Evolutionary conservation across 768 basidiomycete species (phyloP), one percentile per base, ranked within the genome.

Genomic region (Mycena haematopus): DNA sequence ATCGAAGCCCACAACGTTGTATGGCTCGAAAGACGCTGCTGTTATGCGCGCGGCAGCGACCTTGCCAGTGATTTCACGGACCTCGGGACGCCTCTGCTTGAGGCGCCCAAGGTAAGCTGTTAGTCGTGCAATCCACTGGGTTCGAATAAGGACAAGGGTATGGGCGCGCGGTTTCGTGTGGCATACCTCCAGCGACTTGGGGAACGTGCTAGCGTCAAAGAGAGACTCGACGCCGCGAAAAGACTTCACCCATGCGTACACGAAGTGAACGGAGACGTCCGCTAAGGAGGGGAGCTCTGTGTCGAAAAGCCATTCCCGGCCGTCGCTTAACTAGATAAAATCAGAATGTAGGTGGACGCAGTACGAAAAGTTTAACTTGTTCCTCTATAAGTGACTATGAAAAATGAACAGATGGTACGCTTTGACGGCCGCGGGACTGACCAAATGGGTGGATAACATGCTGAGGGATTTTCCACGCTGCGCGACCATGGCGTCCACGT

Each of bases 221-320:
- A 85, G 67, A 10, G 72, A 67, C 40, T 74, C 69, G 21, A 77
- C 70, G 11, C 72, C 70, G 31, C 66, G 75, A 69, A 83, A 79
- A 14, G 52, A 45, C 31, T 72, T 73, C 33, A 77, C 68, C 86
- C 86, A 87, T 8, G 70, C 68, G 62, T 81, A 73, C 6, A 82
- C 68, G 64, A 84, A 84, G 62, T 86, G 80, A 9, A 82, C 75
- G 3, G 83, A 79, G 35, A 87, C 70, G 68, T 88, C 87, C 7
- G 80, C 82, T 24, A 85, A 71, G 44, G 82, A 77, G 10, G 86
- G 84, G 0, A 73, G 60, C 58, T 80, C 80, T 0, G 86, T 86
- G 63, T 86, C 78, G 60, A 87, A 80, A 10, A 86, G 74, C 84
- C 85, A 89, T 68, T 82, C 79, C 2, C 86, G 78, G 24, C 77